Evolutionary conservation across 371 early-diverging fungal genomes (phyloP), one percentile per base, ranked within the genome.

Genomic region (Nematocida parisii): DNA sequence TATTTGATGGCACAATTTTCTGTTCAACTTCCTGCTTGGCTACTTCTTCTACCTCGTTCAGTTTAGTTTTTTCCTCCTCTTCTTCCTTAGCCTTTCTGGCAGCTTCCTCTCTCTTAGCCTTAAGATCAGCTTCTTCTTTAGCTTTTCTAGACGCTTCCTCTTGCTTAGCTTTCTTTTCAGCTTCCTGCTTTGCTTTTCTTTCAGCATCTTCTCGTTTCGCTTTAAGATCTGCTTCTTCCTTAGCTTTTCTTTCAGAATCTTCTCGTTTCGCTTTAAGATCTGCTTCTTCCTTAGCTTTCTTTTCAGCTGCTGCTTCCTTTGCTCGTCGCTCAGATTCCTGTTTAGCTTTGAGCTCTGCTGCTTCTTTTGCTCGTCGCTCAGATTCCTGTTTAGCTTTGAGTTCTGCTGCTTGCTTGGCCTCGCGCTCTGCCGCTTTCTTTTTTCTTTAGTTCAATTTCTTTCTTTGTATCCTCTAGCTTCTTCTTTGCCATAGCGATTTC

Each of bases 331-430:
- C 46, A 47, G 33, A 50, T 60, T 66, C 27, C 47, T 13, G 39
- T 27, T 47, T 24, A 22, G 22, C 42, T 61, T 84, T 57, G 18
- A 39, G 22, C 44, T 82, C 54, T 2, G 42, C 46, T 56, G 20
- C 56, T 20, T 33, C 20, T 39, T 60, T 55, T 24, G 33, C 67
- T 54, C 54, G 47, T 66, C 6, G 22, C n/a, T 7, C 40, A 22
- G 22, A 24, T 70, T 84, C 68, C 47, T 67, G 13, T 57, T 82
- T 24, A 33, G 52, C 46, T 33, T 22, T 70, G n/a, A 60, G 24
- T 42, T 83, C 20, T 7, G 66, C 61, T 33, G 66, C 61, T 71
- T 64, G 56, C 13, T 61, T 22, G 1, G 39, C 64, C 68, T 71
- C 60, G 15, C 57, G 13, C 11, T 81, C 58, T 5, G 11, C 47